Base-by-base conservation (phyloP, 768 basidiomycete genomes). In the Tylopilus subfusipes region DNA sequence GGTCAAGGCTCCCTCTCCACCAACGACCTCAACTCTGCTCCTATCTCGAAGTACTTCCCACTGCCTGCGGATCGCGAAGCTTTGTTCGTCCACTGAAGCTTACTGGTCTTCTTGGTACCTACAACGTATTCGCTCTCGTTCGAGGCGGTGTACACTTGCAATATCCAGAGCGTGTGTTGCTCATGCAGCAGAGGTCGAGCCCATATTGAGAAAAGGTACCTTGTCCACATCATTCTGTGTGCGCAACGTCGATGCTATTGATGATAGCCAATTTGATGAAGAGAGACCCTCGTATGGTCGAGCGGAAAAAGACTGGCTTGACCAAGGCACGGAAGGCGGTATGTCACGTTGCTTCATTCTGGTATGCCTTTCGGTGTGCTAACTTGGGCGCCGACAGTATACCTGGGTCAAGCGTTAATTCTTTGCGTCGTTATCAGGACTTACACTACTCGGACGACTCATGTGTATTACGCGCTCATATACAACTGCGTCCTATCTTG, bases 221-320 rank as follows among this genome's bases (percentile, higher is more conserved):
- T 51, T 16, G 21, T 34, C 31, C 7, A 29, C 38, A 7, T 4
- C 1, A 2, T 14, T 48, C 8, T 13, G 12, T 33, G 29, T 11
- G 19, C 33, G 33, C 12, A 1, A 2, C 13, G 14, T 24, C 58
- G 43, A 50, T 47, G 54, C 30, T 36, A 21, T 19, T 29, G 19
- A 42, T 29, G 21, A 18, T 67, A 97, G 95, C 90, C 55, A 88
- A 92, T 76, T 75, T 95, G 44, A 73, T 93, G 54, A 83, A 84
- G 69, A 85, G 95, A 63, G 96, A 99, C 77, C 93, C 94, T 43
- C 88, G 97, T 72, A 91, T 96, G 91, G 95, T 97, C 29, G 96
- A 99, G 75, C 81, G 96, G 63, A 99, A 99, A 77, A 99, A 99
- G 82, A 91, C 96, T 16, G 92, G 92, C 54, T 71, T 84, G 64